Evolutionary conservation across 169 alveolate species (phyloP).

Genomic region (Plasmodium falciparum): DNA sequence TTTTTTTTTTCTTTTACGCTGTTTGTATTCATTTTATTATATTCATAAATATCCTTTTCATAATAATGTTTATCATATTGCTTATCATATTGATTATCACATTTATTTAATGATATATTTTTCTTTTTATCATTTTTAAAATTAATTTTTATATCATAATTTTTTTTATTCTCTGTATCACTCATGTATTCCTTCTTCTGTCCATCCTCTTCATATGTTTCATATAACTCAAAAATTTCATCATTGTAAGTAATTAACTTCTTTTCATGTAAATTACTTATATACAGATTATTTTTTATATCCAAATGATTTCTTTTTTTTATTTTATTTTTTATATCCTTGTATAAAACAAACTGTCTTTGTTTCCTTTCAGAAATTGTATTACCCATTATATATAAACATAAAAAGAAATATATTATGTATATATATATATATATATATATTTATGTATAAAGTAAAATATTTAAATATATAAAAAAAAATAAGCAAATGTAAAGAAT

Average conservation of each 20-base stretch:
- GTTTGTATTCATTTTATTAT: background rate
- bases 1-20: constrained; percentile 18
- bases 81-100: constrained; percentile 4
- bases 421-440: background rate
- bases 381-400: constrained; percentile 47
- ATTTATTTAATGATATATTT: background rate
- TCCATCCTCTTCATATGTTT: constrained; percentile 10
- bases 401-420: background rate
- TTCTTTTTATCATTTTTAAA: constrained; percentile 10
- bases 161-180: background rate
- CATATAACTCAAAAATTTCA: constrained; percentile 44
- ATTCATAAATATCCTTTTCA: background rate
- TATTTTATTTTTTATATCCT: constrained; percentile 56
- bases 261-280: constrained; percentile 27
- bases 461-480: background rate
- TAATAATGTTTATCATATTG: background rate
- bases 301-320: constrained; percentile 46
- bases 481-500: constrained; percentile 1
- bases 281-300: constrained; percentile 29
- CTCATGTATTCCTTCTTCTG: background rate
- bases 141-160: constrained; percentile 18
- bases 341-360: constrained; percentile 52
- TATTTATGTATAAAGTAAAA: constrained; percentile 1
- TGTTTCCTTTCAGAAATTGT: constrained; percentile 50
- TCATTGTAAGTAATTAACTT: constrained; percentile 9